Evolutionary conservation across 2,329 filamentous ascomycete species (phyloP), one percentile per base, ranked within the genome.

Genomic region (Aspergillus carbonarius): DNA sequence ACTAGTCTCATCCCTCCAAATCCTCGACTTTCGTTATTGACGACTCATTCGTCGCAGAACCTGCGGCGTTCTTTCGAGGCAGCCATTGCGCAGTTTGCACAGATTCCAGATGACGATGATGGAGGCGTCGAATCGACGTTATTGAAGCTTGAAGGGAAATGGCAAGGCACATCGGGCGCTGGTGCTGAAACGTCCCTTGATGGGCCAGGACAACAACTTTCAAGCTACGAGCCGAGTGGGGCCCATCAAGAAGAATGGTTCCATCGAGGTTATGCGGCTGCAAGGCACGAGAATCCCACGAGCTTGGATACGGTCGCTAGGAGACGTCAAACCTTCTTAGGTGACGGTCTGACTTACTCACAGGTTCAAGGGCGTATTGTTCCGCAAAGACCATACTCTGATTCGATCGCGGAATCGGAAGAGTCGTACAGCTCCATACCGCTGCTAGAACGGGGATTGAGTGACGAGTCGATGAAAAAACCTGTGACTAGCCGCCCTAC

Each of bases 51-150:
- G 2, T 84, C 83, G 2, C 81, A 84, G 60, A 81, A 83, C 54
- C 61, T 86, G 17, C 77, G 84, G 46, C 82, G 83, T 1, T 97
- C 93, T 0, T 97, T 98, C 66, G 92, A 98, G 73, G 88, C 85
- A 2, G 92, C 96, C 68, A 91, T 96, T 1, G 88, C 93, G 59
- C 91, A 91, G 66, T 85, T 99, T 55, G 91, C 93, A 2, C 88
- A 90, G 56, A 91, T 98, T 25, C 92, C 93, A 0, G 93, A 97
- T 69, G 91, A 96, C 60, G 88, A 89, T 47, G 91, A 96, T 69
- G 92, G 92, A 6, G 93, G 93, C 12, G 88, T 98, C 25, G 95
- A 98, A 70, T 92, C 93, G n/a, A 91, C 95, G 0, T 75, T 99
- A 52, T 77, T 93, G 66, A 99, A 98, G 69, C 82, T 99, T 0